Base-by-base conservation (phyloP, 2,329 filamentous ascomycete species). In the Trichoderma sp. region DNA sequence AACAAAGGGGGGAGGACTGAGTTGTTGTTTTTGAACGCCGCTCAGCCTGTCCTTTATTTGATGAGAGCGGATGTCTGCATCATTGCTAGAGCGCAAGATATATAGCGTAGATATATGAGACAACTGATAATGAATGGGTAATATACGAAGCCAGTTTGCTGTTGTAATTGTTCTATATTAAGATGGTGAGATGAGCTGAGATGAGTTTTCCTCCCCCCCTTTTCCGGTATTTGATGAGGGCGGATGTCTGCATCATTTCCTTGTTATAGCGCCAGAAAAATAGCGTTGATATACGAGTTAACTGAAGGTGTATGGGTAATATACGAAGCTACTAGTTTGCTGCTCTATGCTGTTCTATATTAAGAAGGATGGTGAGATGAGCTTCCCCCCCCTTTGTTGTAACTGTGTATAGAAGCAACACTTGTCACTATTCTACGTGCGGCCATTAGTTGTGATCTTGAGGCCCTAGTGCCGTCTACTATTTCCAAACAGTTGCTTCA, bases 81-180 rank as follows among this genome's bases (percentile, higher is more conserved):
- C 40, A 19, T 57, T 40, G 21, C 52, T 33, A 47, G 21, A 53
- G 31, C 55, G 14, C 31, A 10, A 27, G 35, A 57, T 57, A 65
- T 63, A 43, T n/a, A 43, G 40, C 40, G 40, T n/a, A n/a, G 40
- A 63, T 57, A 63, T 57, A 57, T 24, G 62, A 65, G 56, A 24
- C 40, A 35, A 65, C 49, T 49, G 60, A 49, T 31, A 40, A 37
- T 21, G 47, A 33, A 49, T 24, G 47, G 47, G 49, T 55, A 40
- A 16, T 21, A 16, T 21, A 29, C 27, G 62, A 24, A 56, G 62
- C 16, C 55, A 35, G 16, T 49, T 24, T 31, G 21, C 33, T 35
- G 13, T 35, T 33, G 8, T 33, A 4, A 16, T 33, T 40, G 21
- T 55, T 35, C 29, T 55, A 10, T 57, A 16, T 65, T 56, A 47